Base-by-base conservation (phyloP, 2,329 filamentous ascomycete species). In the Cercospora nicotianae region DNA sequence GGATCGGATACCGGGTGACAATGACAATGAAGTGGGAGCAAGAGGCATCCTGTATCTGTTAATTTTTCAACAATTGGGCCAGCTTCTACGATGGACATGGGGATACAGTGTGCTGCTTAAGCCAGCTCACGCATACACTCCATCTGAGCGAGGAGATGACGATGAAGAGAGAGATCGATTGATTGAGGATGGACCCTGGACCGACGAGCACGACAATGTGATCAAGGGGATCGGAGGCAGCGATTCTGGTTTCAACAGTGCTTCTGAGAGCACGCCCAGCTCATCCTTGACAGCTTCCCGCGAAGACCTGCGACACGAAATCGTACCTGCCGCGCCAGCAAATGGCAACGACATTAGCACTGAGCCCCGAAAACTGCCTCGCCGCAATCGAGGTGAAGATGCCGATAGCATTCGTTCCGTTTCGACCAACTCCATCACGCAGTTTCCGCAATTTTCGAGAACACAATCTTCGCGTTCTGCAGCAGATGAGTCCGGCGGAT, bases 51-150 rank as follows among this genome's bases (percentile, higher is more conserved):
- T 99, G 0, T 99, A 99, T 77, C 86, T 99, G 10, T 85, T 99
- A 69, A 96, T 99, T 73, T 99, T 99, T 82, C 95, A 99, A 81
- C 95, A 99, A 79, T 87, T 99, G 3, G 95, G 95, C 23, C 95
- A 99, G 80, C 84, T 98, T 28, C 90, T 99, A 20, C 88, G 95
- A 67, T 99, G 95, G 95, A 97, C 92, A 70, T 99, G 95, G 95
- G 95, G 95, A 10, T 98, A 97, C 79, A 93, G 97, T 75, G 90
- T 98, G 42, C 84, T 99, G 18, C 84, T 99, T n/a, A 94, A 94
- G 18, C 93, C 94, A 18, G 91, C 92, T 72, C 88, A 90, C 60
- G 87, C 87, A 70, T 92, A 92, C 75, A 83, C 86, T 12, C 88
- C 91, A 63, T 89, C 91, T 67, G 84, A 87, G 45, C 82, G 85